phyloP scores from a whole-genome alignment of 2,329 filamentous ascomycete genomes.

The Neobulgaria alba region DNA sequence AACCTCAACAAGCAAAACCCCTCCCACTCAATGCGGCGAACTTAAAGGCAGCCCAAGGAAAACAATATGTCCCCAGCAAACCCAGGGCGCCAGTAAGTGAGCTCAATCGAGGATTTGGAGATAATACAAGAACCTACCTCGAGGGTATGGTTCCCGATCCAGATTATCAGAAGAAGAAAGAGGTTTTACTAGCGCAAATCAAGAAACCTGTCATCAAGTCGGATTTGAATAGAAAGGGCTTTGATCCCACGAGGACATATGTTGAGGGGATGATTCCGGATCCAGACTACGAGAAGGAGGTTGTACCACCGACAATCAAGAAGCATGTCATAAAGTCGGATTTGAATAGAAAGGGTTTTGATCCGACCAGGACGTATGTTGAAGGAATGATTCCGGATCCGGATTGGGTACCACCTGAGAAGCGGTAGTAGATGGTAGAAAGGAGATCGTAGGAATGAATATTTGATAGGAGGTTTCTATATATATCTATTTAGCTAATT shows the following conservation, averaged over 20 bases:
- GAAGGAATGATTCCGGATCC: not conserved
- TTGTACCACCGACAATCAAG: not conserved
- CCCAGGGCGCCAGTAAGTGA: not conserved
- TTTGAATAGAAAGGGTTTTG: not conserved
- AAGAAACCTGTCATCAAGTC: not conserved
- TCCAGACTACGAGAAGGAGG: too few relatives aligned
- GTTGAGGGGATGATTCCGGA: not conserved
- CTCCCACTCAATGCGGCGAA: too few relatives aligned
- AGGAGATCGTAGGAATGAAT: too few relatives aligned
- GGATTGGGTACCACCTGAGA: too few relatives aligned
- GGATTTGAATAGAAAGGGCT: not conserved
- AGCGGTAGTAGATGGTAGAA: too few relatives aligned
- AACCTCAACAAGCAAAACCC: too few relatives aligned
- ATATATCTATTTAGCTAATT: too few relatives aligned
- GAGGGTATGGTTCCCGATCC: not conserved
- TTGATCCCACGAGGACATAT: not conserved
- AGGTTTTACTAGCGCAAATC: not conserved
- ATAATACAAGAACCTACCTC: not conserved
- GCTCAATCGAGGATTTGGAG: not conserved
- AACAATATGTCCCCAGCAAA: too few relatives aligned
- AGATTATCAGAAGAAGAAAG: too few relatives aligned
- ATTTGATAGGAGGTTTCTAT: too few relatives aligned
- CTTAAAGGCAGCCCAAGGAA: too few relatives aligned
- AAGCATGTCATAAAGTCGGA: not conserved
- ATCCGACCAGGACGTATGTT: not conserved